phyloP scores from a whole-genome alignment of 2,329 filamentous ascomycete species.

The Ceratocystis destructans region DNA sequence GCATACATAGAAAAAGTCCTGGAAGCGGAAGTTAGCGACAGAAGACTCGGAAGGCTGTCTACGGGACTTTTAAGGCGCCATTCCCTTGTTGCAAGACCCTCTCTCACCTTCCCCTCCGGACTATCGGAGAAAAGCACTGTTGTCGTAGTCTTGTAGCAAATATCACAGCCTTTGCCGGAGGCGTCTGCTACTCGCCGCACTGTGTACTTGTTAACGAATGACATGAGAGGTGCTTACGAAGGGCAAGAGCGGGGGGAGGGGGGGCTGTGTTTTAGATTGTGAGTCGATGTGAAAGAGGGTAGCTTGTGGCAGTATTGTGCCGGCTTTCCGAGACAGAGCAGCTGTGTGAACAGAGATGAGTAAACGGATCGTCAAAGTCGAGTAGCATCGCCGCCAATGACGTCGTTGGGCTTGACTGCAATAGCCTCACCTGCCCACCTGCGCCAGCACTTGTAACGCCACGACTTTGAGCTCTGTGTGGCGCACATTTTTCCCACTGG shows the following conservation, averaged over 20 bases:
- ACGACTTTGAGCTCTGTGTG: background rate
- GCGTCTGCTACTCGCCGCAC: slow-evolving; percentile 76
- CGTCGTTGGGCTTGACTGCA: background rate
- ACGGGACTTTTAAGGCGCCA: too few relatives aligned
- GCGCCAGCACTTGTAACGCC: too few relatives aligned
- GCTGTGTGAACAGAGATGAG: too few relatives aligned
- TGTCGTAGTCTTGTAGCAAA: slow-evolving; percentile 79
- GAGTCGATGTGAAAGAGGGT: too few relatives aligned
- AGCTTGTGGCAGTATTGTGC: too few relatives aligned
- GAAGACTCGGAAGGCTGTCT: slow-evolving; percentile 14
- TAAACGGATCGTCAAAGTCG: background rate
- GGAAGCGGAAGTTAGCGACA: background rate
- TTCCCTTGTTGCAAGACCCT: background rate
- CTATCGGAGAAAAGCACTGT: slow-evolving; percentile 58
- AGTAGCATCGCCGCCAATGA: background rate
- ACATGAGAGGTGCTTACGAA: slow-evolving; percentile 27
- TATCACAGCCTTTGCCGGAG: slow-evolving; percentile 70
- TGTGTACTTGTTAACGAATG: slow-evolving; percentile 66
- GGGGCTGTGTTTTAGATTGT: too few relatives aligned
- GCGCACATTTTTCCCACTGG: background rate
- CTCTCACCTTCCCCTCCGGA: slow-evolving; percentile 18
- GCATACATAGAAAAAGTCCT: slow-evolving; percentile 89
- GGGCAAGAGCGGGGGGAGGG: too few relatives aligned
- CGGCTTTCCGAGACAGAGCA: too few relatives aligned
- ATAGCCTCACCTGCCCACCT: too few relatives aligned